Conservation (phyloP, 2,329 filamentous ascomycete genomes). For the Botrytis fragariae region DNA sequence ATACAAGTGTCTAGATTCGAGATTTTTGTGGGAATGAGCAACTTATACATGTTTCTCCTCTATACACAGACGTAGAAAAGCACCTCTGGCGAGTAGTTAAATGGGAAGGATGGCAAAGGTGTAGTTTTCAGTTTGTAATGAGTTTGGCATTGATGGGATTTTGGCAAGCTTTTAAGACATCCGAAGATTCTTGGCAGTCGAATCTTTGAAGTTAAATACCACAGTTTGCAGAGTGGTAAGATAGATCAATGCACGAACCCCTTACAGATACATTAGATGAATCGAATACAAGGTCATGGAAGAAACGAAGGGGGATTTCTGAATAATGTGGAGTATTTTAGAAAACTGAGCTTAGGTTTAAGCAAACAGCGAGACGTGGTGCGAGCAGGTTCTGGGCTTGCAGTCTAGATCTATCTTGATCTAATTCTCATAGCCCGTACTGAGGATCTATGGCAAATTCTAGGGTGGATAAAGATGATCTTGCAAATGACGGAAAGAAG, state of each 20-base stretch:
- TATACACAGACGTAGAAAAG: neutral
- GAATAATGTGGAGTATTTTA: neutral
- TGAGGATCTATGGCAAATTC: accelerated
- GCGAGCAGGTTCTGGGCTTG: neutral
- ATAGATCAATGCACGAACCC: neutral
- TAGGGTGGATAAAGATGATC: neutral
- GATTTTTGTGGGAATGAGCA: neutral
- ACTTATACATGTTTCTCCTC: neutral
- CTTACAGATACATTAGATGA: too few relatives aligned
- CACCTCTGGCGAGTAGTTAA: neutral
- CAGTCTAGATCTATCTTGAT: neutral
- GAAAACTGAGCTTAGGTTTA: neutral
- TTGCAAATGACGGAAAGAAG: neutral
- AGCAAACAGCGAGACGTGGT: accelerated
- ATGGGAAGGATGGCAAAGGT: neutral
- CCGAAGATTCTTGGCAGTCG: neutral
- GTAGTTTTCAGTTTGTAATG: too few relatives aligned
- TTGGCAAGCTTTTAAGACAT: neutral
- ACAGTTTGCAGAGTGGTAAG: neutral
- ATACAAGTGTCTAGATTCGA: neutral
- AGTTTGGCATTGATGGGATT: neutral
- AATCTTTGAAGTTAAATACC: neutral
- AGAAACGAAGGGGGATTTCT: too few relatives aligned
- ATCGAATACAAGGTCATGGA: too few relatives aligned
- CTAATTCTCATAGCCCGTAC: accelerated